Conservation (phyloP, 768 basidiomycete genomes). For the Tulasnella sp. region DNA sequence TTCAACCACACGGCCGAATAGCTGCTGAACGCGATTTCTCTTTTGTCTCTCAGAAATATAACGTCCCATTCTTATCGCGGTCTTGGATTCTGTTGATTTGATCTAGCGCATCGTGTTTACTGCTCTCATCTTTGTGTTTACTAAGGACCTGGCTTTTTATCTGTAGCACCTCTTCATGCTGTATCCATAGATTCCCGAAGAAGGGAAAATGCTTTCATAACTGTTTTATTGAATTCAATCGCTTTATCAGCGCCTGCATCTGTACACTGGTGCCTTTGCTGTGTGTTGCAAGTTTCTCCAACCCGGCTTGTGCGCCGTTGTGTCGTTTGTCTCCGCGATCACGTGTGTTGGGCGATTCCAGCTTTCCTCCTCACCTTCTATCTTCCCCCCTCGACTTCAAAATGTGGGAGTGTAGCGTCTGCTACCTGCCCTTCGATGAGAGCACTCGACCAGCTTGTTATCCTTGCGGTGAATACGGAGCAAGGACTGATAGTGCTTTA, state of each 20-base stretch:
- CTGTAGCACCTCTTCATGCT: neutral
- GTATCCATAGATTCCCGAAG: conserved; percentile 1
- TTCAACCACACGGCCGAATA: neutral
- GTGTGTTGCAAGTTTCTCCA: too few species aligned
- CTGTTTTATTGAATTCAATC: conserved; percentile 1
- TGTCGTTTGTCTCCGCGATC: neutral
- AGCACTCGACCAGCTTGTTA: neutral
- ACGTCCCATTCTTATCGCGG: neutral
- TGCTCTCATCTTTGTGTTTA: neutral
- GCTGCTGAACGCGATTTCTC: neutral
- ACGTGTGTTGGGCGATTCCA: neutral
- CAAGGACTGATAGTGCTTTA: neutral
- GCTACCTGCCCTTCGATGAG: neutral
- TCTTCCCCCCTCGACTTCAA: neutral
- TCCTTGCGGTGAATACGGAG: neutral
- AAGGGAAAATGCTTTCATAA: neutral
- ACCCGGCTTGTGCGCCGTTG: neutral
- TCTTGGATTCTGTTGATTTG: neutral
- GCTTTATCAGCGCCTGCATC: neutral
- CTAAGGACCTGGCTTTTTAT: neutral
- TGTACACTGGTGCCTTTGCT: too few species aligned
- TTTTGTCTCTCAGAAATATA: neutral
- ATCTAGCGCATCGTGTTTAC: neutral
- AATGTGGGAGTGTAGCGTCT: conserved; percentile 1
- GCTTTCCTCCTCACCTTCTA: neutral